Evolutionary conservation across 352 stramenopile genomes (phyloP), one percentile per base, ranked within the genome.

Genomic region (Pythium oligandrum): DNA sequence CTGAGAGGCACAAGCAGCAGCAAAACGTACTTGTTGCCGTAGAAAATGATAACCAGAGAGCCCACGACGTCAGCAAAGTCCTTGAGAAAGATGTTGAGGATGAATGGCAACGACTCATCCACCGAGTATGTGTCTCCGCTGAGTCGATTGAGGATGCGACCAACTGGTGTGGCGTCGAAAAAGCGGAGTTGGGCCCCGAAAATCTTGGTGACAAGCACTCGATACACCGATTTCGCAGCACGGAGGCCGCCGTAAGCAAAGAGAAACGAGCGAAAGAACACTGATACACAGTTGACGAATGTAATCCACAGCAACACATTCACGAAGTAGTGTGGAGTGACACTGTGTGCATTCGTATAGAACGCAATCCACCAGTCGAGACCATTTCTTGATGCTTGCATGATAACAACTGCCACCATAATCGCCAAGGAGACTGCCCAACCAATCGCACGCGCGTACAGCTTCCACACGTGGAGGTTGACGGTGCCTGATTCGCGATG

Each of bases 71-170:
- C 82, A 1, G 81, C 73, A 9, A 78, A 58, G 59, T 96, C 84
- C 38, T 87, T 90, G 9, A 96, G 59, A 46, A 93, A 92, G 38
- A 95, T 81, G 54, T 96, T 96, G 48, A 96, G 68, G 43, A 86
- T 84, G 48, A 97, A 96, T 5, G 89, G 88, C 10, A 96, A 62
- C 11, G 80, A 89, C 56, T 95, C 83, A 61, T 96, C 87, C 6
- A 96, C 71, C 3, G 74, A 65, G 50, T 93, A 96, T 6, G 81
- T 90, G 47, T 95, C 82, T 6, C 80, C 76, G 31, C 81, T 89
- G n/a, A 93, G 52, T 7, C 84, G 68, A 35, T 95, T 95, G 2
- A 92, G 59, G 38, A 95, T 75, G 10, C 80, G 80, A 0, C 82
- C 84, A 11, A 75, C 56, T 2, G 84, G 81, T 8, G 78, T 93